Conservation (phyloP, 768 basidiomycete species). For the Sarcomyxa edulis region DNA sequence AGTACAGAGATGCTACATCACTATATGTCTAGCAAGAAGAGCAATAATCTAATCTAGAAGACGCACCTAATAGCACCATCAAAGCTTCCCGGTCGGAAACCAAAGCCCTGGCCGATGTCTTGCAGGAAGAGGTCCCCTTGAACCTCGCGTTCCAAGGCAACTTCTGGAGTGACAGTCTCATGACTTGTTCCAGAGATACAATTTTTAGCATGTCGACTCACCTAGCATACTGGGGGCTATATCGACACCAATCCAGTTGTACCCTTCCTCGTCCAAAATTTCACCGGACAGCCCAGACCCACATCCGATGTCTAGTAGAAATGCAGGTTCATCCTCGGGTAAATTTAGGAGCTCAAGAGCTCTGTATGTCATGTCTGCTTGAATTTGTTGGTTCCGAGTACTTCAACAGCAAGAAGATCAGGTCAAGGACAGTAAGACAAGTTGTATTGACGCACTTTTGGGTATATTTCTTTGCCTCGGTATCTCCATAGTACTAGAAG, state of each 20-base stretch:
- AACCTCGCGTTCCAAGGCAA: conserved; percentile 91
- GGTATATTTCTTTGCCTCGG: conserved; percentile 95
- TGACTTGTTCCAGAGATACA: not conserved
- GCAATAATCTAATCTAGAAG: conserved; percentile 3
- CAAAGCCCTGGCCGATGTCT: conserved; percentile 97
- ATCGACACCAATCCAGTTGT: conserved; percentile 91
- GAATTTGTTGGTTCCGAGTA: conserved; percentile 93
- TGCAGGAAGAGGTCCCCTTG: conserved; percentile 96
- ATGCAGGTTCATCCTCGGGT: conserved; percentile 73
- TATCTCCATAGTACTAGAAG: conserved; percentile 94
- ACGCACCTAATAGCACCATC: conserved; percentile 93
- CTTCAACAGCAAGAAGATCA: conserved; percentile 31
- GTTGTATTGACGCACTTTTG: conserved; percentile 58
- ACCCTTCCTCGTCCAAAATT: conserved; percentile 91
- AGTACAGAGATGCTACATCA: conserved; percentile 86
- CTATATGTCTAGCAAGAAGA: not conserved
- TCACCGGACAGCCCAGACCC: conserved; percentile 97
- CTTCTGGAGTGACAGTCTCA: conserved; percentile 48
- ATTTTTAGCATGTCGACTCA: no score
- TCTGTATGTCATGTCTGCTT: conserved; percentile 95
- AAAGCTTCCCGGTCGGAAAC: conserved; percentile 94
- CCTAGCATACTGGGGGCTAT: conserved; percentile 97
- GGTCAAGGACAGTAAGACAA: conserved; percentile 13
- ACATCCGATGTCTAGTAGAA: conserved; percentile 93
- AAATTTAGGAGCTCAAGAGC: conserved; percentile 88